Evolutionary conservation across 2,329 filamentous ascomycete genomes (phyloP), one percentile per base, ranked within the genome.

Genomic region (Albifimbria verrucaria): DNA sequence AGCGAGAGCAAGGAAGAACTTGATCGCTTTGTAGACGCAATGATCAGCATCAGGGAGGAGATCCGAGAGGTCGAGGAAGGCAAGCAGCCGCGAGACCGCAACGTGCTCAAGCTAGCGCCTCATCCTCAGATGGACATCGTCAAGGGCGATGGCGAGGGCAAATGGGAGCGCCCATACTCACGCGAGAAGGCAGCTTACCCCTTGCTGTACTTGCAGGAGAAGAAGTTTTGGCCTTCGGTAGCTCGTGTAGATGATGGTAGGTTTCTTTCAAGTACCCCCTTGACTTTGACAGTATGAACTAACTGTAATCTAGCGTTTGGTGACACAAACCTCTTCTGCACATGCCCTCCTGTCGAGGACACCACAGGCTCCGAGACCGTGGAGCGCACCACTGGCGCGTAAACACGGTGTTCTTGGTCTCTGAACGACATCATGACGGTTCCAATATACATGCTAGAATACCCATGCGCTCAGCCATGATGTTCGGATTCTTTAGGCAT

Each of bases 211-310:
- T 74, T 97, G 57, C 82, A 83, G 70, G 90, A 96, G 82, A 97
- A 95, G 87, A 97, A 97, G 79, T 97, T 97, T 75, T 97, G 93
- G 93, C 92, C 93, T 0, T 86, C 78, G 32, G 91, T 96, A 15
- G 90, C 88, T 7, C 82, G 93, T 68, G 78, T 97, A 20, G 89
- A 97, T 68, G 93, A 97, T 77, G 82, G 90, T 93, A 72, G 79
- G 88, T 78, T 46, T 21, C 20, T 18, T 12, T 20, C 12, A 20
- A 25, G 3, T 42, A 22, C 23, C 45, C 18, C 25, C 21, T 22
- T 28, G 10, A 18, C n/a, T 51, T 39, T 51, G 48, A 51, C 46
- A 48, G 39, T 26, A 15, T 25, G 32, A 26, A 6, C 54, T 56
- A 49, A 61, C 44, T 24, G 21, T 25, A 39, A 49, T 41, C 26